Base-by-base conservation (phyloP, 2,329 filamentous ascomycete genomes). In the Trichoderma lentiforme region DNA sequence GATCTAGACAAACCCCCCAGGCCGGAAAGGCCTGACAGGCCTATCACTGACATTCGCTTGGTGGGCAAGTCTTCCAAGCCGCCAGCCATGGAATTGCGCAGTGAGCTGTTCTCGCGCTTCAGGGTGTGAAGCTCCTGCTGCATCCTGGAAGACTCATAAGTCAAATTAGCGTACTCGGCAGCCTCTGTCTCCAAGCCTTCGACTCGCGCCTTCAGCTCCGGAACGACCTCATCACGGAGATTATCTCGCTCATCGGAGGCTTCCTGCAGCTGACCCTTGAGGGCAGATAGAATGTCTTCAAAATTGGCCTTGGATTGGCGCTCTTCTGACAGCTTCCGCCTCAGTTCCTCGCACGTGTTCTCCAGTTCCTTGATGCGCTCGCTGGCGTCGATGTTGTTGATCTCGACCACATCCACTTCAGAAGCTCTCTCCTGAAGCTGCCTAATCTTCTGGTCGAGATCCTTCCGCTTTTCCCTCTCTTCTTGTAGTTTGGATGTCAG, bases 231-330 rank as follows among this genome's bases (percentile, higher is more conserved):
- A 74, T 98, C 95, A 32, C 93, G 91, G 18, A 98, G 88, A 76
- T 97, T 95, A 81, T 99, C 96, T 67, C 94, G 90, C 82, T 99
- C 95, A 76, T 96, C 95, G 73, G 92, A 89, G 68, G 94, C 89
- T 75, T 90, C 92, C 77, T 95, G 89, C 15, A 98, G 86, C 79
- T 99, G 94, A 28, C 90, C 88, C 76, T 92, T 92, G 76, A 98
- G 90, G 6, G 93, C 95, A 7, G 91, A 90, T 58, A 98, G 86
- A 57, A 99, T 87, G 80, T 98, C 95, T 82, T 98, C 94, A 77
- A 98, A 97, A 80, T 97, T 98, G 78, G 93, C 91, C 81, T 97
- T 98, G 76, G 93, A 90, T 80, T 93, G 89, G 71, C 93, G 89
- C 82, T 99, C 96, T 78, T 98, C 94, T 1, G 89, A 86, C 58